Percentiles rank a stretch among this genome's conserved stretches.
These are phyloP conservation scores for Lentinus polychrous DNA, from an alignment of 1,284 basidiomycete genomes.

Conservation along the genomic window DNA sequence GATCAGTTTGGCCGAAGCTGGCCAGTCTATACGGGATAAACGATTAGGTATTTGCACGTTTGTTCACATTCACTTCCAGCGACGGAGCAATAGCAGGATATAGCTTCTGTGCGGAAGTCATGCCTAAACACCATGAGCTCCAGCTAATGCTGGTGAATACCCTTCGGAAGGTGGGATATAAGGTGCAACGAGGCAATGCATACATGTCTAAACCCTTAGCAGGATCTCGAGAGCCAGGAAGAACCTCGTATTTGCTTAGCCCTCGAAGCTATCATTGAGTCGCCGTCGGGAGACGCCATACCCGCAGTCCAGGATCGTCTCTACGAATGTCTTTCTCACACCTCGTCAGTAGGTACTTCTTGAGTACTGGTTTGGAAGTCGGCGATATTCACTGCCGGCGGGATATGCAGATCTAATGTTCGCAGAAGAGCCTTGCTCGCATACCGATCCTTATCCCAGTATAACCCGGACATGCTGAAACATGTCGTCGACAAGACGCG, in stretches of 20 bases:
- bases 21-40: slow-evolving; percentile 53
- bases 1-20: slow-evolving; percentile 64
- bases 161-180: slow-evolving; percentile 53
- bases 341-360: slow-evolving; percentile 56
- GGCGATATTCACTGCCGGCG: slow-evolving; percentile 3
- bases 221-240: slow-evolving; percentile 61
- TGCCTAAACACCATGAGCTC: slow-evolving; percentile 60
- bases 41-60: slow-evolving; percentile 45
- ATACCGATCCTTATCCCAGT: slow-evolving; percentile 44
- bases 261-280: slow-evolving; percentile 55
- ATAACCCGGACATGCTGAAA: slow-evolving; percentile 41
- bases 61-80: background rate
- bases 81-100: slow-evolving; percentile 44
- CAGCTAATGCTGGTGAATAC: slow-evolving; percentile 81
- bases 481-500: slow-evolving; percentile 36
- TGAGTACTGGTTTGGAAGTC: slow-evolving; percentile 5
- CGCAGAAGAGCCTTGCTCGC: slow-evolving; percentile 56
- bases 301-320: slow-evolving; percentile 68
- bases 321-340: slow-evolving; percentile 55
- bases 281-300: slow-evolving; percentile 54
- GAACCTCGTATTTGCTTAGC: slow-evolving; percentile 60
- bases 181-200: slow-evolving; percentile 4
- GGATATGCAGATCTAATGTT: slow-evolving; percentile 41
- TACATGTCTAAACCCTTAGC: background rate
- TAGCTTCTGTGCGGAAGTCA: slow-evolving; percentile 64